Evolutionary conservation across 2,329 filamentous ascomycete species (phyloP), one percentile per base, ranked within the genome.

Genomic region (Talaromyces rugulosus): DNA sequence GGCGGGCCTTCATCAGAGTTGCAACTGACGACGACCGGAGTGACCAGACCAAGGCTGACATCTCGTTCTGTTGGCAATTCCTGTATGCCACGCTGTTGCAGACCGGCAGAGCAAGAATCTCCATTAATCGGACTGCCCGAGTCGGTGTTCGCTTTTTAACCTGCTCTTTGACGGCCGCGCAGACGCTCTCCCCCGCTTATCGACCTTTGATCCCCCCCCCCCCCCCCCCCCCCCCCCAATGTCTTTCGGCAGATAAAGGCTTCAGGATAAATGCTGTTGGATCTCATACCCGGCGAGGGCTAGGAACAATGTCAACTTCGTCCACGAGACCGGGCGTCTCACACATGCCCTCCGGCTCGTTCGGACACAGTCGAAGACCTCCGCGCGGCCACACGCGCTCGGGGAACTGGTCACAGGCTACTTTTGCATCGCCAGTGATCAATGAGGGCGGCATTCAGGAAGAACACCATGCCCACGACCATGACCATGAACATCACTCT

Each of bases 361-460:
- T 67, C 62, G 66, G 63, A 60, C 67, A 75, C 61, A 66, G 65
- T 33, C 70, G 70, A 60, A 67, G 71, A 53, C 68, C 73, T 56
- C 65, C 65, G 47, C 68, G 66, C 63, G 74, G 74, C 36, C 75
- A 78, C 62, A 70, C 69, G 61, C 72, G 75, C 59, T 74, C 72
- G 44, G 66, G 64, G 65, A 70, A 71, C 60, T 70, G 67, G 65
- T 64, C 69, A 44, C 71, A 71, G 60, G 66, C 66, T 34, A 67
- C 72, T 33, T 67, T 69, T 18, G 42, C 63, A 23, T 60, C 68
- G 64, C 18, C 57, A 11, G 64, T 70, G 58, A 59, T 70, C 60
- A 53, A 54, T 59, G 61, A 58, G 73, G 64, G 27, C 63, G 59
- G 63, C 71, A 68, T 36, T 65, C 61, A 58, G 76, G 71, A 33